phyloP scores from a whole-genome alignment of 1,139 yeast genomes.

The Yamadazyma aaseri region DNA sequence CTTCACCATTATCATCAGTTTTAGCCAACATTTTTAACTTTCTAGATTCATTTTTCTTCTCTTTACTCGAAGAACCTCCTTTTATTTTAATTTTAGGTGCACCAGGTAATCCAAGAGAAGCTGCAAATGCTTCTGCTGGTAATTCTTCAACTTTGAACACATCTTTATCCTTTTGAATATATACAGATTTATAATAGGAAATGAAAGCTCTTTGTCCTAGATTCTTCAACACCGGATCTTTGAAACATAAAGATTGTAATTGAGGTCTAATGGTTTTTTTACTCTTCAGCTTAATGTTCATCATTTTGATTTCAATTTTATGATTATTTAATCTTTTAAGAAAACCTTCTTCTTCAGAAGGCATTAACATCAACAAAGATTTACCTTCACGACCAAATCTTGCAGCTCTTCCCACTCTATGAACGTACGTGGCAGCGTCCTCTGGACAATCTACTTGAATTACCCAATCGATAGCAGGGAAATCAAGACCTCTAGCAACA shows the following conservation, averaged over 20 bases:
- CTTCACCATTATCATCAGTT: constrained; percentile 68
- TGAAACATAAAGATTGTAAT: constrained; percentile 85
- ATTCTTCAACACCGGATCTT: constrained; percentile 87
- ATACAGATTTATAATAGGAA: constrained; percentile 81
- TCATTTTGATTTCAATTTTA: constrained; percentile 67
- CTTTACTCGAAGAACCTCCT: constrained; percentile 54
- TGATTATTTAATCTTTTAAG: constrained; percentile 59
- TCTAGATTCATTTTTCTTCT: constrained; percentile 79
- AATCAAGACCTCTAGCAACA: constrained; percentile 95
- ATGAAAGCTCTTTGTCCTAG: constrained; percentile 94
- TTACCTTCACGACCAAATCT: constrained; percentile 89
- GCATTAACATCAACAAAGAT: constrained; percentile 78
- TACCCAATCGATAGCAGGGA: constrained; percentile 98
- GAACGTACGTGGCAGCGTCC: constrained; percentile 91
- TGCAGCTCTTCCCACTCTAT: constrained; percentile 95
- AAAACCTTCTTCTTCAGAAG: constrained; percentile 81
- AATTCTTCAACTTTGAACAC: constrained; percentile 74
- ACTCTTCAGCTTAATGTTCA: constrained; percentile 74
- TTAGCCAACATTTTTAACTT: constrained; percentile 56
- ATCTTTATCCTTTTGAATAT: constrained; percentile 83
- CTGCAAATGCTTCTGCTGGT: constrained; percentile 82
- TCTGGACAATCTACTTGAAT: constrained; percentile 96
- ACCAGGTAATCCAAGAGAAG: constrained; percentile 89
- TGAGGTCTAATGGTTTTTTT: constrained; percentile 81
- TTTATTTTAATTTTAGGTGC: constrained; percentile 87